These are phyloP conservation scores for Penicillium maclennaniae DNA, from an alignment of 495 filamentous ascomycete species.

Conservation along the genomic window DNA sequence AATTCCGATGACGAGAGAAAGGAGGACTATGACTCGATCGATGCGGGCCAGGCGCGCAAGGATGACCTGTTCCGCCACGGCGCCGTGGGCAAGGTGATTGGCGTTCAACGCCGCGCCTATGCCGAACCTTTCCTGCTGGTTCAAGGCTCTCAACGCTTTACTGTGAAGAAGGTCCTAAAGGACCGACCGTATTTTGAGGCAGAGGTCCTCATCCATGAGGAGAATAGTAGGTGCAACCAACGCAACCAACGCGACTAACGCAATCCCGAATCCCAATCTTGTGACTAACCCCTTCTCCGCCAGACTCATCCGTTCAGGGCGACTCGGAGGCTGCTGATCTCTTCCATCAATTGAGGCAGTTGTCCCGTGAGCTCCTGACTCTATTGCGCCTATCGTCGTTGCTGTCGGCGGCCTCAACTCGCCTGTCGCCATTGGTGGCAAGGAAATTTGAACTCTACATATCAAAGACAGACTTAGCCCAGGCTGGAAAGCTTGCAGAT, in stretches of 20 bases:
- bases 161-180: slow-evolving; percentile 66
- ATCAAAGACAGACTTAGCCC: slow-evolving; percentile 63
- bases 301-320: slow-evolving; percentile 40
- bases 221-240: slow-evolving; percentile 45
- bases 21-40: slow-evolving; percentile 40
- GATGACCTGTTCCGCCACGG: slow-evolving; percentile 74
- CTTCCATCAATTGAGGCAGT: slow-evolving; percentile 75
- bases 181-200: slow-evolving; percentile 86
- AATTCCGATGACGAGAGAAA: slow-evolving; percentile 34
- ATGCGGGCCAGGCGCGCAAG: slow-evolving; percentile 59
- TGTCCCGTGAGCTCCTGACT: slow-evolving; percentile 77
- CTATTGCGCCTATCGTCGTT: slow-evolving; percentile 75
- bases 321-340: slow-evolving; percentile 59
- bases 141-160: slow-evolving; percentile 76
- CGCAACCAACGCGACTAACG: too few relatives aligned
- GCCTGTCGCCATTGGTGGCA: slow-evolving; percentile 76
- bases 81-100: slow-evolving; percentile 75
- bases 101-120: slow-evolving; percentile 74
- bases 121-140: slow-evolving; percentile 79
- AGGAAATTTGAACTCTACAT: slow-evolving; percentile 84
- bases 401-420: slow-evolving; percentile 56
- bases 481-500: slow-evolving; percentile 88
- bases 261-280: neutral
- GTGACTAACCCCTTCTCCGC: slow-evolving; percentile 9
- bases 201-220: slow-evolving; percentile 60